phyloP scores from a whole-genome alignment of 2,329 filamentous ascomycete species.

The Cucurbitaria berberidis region DNA sequence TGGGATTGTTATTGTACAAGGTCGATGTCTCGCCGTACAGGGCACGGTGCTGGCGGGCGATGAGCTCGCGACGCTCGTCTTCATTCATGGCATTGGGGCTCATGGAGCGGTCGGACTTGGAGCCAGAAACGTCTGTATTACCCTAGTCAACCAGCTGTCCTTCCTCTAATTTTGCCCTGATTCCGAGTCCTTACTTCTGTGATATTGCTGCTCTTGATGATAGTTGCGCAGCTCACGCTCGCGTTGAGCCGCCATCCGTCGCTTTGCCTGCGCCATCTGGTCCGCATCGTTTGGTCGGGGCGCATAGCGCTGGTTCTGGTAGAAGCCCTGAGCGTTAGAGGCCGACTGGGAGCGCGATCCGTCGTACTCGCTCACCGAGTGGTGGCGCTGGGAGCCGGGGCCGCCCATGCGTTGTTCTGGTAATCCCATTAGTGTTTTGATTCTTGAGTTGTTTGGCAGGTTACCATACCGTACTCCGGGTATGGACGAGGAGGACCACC shows the following conservation, averaged over 20 bases:
- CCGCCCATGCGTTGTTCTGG: conserved; percentile 70
- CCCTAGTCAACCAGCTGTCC: conserved; percentile 58
- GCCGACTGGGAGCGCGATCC: conserved; percentile 73
- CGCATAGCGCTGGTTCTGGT: conserved; percentile 91
- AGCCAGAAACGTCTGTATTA: conserved; percentile 72
- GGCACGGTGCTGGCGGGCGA: conserved; percentile 92
- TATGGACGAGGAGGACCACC: conserved; percentile 62
- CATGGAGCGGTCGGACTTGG: conserved; percentile 85
- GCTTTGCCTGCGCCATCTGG: conserved; percentile 98
- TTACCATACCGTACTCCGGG: conserved; percentile 63
- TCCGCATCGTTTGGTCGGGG: conserved; percentile 89
- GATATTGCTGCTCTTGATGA: conserved; percentile 99
- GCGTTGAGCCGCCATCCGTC: conserved; percentile 97
- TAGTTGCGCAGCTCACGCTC: conserved; percentile 99
- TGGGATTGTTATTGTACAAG: conserved; percentile 71
- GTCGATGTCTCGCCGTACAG: conserved; percentile 79
- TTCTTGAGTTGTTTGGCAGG: not conserved
- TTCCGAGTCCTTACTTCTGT: conserved; percentile 92
- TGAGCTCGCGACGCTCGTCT: conserved; percentile 93
- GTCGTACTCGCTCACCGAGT: conserved; percentile 85
- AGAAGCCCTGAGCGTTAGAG: conserved; percentile 89
- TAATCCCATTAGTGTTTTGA: conserved; percentile 19
- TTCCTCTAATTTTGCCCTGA: conserved; percentile 67
- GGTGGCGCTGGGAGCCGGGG: conserved; percentile 72
- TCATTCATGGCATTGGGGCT: conserved; percentile 89